Evolutionary conservation across 176 grass and related monocot genomes (phyloP), one percentile per base, ranked within the genome.

Genomic region (Triticum monococcum): DNA sequence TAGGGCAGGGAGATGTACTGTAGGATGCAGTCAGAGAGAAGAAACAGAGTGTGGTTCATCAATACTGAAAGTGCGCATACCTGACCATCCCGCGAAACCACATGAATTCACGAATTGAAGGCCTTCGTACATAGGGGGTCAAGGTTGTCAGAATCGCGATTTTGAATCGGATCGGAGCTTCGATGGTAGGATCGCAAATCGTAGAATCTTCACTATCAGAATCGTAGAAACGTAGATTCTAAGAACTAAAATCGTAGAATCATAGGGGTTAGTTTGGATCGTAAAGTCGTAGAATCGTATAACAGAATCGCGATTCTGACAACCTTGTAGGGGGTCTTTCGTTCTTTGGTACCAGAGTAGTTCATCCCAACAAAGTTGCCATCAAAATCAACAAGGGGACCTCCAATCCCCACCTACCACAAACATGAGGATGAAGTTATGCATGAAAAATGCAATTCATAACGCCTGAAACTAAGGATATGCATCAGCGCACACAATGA

Each of bases 311-410:
- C n/a, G n/a, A n/a, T n/a, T n/a, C n/a, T n/a, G n/a, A n/a, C n/a
- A n/a, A n/a, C n/a, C n/a, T n/a, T n/a, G n/a, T 69, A 36, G 0
- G 32, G 66, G 66, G 66, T 36, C 31, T 69, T 69, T 69, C 66
- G 33, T 69, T 69, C 7, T 36, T 69, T 36, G 28, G 32, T 69
- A 68, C 0, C 7, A 68, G 65, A 68, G 30, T 30, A 69, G 66
- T 69, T 69, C 66, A 69, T 69, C 66, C 66, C 32, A 36, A 67
- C 64, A 67, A 67, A 67, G 64, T 67, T 67, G 56, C 26, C 64
- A 67, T 32, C 28, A 67, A 67, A 69, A 69, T 36, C 66, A 69
- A 36, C 31, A 36, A 36, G 31, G 8, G 66, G 32, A 36, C 32
- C 32, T 69, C 66, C 66, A 69, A 69, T 69, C 32, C 31, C 17